Evolutionary conservation across 108 stramenopile genomes (phyloP), one percentile per base, ranked within the genome.

Genomic region (Skeletonema tropicum): DNA sequence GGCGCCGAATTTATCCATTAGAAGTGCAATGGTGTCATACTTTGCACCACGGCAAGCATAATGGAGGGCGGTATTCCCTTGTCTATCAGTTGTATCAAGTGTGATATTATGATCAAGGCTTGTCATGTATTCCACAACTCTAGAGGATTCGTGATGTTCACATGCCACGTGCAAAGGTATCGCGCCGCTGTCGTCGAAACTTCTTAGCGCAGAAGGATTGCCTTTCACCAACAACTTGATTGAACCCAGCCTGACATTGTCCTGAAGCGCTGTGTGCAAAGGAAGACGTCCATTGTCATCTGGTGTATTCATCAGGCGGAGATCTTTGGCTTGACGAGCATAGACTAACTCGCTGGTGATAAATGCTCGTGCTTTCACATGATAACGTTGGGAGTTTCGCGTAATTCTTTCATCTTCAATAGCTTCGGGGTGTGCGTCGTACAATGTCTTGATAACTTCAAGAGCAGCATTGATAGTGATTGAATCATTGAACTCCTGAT

Each of bases 261-360:
- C 7, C 5, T 21, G 60, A 15, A 61, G 60, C 26, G 60, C 60
- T n/a, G 6, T 31, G 35, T 61, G 60, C 5, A 61, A 26, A n/a
- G 60, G 60, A 6, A 61, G 60, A 2, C n/a, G 35, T 31, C 60
- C 60, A 61, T 61, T 61, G 19, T 61, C 60, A 61, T 61, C 60
- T n/a, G 60, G 29, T 36, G 60, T 61, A 0, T 0, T 31, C 60
- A 61, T 31, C 21, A n/a, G 33, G 3, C 29, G 33, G 17, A n/a
- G 30, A 25, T 61, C 60, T 1, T 6, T n/a, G 17, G 60, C 60
- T 36, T n/a, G 60, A 11, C 60, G 60, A 36, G 60, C 23, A 14
- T 30, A 61, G 60, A 6, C 23, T n/a, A 61, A 3, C 15, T 61
- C 12, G 2, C 38, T 11, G 38, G 0, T 11, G 38, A 38, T 38